phyloP scores from a whole-genome alignment of 805 yeast species.

The Saccharomycopsis fodiens region DNA sequence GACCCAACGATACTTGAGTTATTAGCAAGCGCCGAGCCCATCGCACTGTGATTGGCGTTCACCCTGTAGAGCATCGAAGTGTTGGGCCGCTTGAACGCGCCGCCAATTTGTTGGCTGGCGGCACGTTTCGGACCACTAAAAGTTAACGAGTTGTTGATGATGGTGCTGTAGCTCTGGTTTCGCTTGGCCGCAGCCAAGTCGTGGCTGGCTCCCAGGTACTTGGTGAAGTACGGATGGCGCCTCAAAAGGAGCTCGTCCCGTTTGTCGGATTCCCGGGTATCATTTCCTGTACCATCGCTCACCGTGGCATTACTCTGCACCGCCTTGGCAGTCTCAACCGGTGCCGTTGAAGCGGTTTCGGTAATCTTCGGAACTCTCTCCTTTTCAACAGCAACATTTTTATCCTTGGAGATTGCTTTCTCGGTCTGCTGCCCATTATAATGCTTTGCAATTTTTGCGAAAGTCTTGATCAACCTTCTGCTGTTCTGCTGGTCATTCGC shows the following conservation, averaged over 20 bases:
- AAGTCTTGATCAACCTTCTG: neutral
- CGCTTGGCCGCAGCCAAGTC: neutral
- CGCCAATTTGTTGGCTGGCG: neutral
- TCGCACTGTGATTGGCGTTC: neutral
- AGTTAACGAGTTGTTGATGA: neutral
- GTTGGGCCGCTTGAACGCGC: neutral
- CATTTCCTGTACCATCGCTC: neutral
- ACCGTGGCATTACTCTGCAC: neutral
- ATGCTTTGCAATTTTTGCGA: constrained; percentile 13
- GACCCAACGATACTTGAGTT: neutral
- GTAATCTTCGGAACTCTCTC: too few relatives aligned
- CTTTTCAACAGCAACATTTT: neutral
- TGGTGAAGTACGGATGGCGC: constrained; percentile 19
- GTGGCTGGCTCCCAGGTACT: constrained; percentile 2
- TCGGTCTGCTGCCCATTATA: constrained; percentile 5
- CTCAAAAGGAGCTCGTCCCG: constrained; percentile 5
- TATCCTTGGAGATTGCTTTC: neutral
- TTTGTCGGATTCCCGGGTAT: neutral
- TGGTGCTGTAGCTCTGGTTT: neutral
- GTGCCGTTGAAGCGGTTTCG: too few relatives aligned
- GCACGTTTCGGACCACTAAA: neutral
- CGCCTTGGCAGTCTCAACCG: too few relatives aligned
- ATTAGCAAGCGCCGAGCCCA: neutral
- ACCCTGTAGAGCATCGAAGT: neutral
- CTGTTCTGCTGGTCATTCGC: neutral